Evolutionary conservation across 176 grass and related monocot species (phyloP), one percentile per base, ranked within the genome.

Genomic region (Aegilops sharonensis): DNA sequence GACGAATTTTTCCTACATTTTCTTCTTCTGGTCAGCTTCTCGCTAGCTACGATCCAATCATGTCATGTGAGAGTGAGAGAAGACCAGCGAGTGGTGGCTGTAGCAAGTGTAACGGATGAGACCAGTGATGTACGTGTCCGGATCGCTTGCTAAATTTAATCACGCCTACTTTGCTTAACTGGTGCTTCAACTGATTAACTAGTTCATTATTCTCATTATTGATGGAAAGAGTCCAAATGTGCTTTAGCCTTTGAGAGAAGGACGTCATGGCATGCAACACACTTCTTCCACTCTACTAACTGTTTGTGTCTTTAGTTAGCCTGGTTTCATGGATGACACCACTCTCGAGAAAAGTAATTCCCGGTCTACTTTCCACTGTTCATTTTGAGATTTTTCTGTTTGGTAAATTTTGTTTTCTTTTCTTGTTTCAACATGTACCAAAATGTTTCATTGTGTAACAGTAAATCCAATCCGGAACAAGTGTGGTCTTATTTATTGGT

Each of bases 21-120:
- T 72, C 8, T 32, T 85, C 29, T 31, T 11, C 24, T 82, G 45
- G 31, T 63, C 57, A n/a, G 5, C 64, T 80, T 68, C 78, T 54
- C 61, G 18, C 37, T 84, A 48, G 47, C 31, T 84, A 74, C 76
- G 84, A 63, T 88, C 75, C 81, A 63, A 21, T 59, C 54, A 59
- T 59, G 18, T 59, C 54, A 54, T 54, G 50, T 54, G 15, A 54
- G 1, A 69, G 24, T n/a, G 61, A 71, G 36, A 52, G 78, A 68
- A 24, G 27, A 88, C 20, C 45, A 11, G 73, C 15, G 25, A 50
- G 47, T 34, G 72, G 25, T 74, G 52, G 70, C 9, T 4, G 29
- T 25, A 50, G 45, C 61, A 66, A 36, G 76, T 65, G 89, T 83
- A 83, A 90, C 32, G 84, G 89, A 79, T 83, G 83, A 83, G 89